These are phyloP conservation scores for Saccharomyces hybrid DNA, from an alignment of 1,139 yeast genomes.

Conservation along the genomic window DNA sequence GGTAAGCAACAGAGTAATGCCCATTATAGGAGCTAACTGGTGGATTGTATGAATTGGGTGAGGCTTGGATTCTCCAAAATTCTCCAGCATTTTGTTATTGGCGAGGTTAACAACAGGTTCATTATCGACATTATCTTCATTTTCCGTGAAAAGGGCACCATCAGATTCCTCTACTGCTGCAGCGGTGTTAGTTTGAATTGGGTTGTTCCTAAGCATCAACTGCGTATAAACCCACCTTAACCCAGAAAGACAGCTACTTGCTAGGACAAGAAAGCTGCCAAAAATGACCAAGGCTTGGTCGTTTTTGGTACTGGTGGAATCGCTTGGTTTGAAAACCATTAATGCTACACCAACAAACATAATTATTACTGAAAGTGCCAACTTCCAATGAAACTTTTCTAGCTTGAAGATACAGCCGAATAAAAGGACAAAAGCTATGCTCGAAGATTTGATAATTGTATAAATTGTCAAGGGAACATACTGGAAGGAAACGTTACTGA, in stretches of 20 bases:
- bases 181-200: slow-evolving; percentile 3
- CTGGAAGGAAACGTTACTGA: slow-evolving; percentile 77
- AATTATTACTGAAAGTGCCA: slow-evolving; percentile 59
- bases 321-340: slow-evolving; percentile 54
- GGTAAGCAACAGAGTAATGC: slow-evolving; percentile 47
- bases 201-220: slow-evolving; percentile 41
- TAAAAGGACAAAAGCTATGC: slow-evolving; percentile 76
- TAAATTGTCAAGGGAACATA: slow-evolving; percentile 76
- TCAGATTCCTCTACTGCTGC: not conserved
- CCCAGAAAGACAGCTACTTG: slow-evolving; percentile 80
- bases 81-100: not conserved
- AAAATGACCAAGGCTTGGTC: slow-evolving; percentile 27
- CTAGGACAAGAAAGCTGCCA: slow-evolving; percentile 67
- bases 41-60: slow-evolving; percentile 82
- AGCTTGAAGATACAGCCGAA: slow-evolving; percentile 77
- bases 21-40: slow-evolving; percentile 82
- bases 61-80: slow-evolving; percentile 20
- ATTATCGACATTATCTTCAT: not conserved
- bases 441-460: slow-evolving; percentile 87
- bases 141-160: not conserved
- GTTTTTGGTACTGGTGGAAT: slow-evolving; percentile 26
- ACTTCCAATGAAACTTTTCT: slow-evolving; percentile 61
- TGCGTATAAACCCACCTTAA: slow-evolving; percentile 94
- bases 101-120: not conserved
- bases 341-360: slow-evolving; percentile 80